These are phyloP conservation scores for Candida railenensis DNA, from an alignment of 805 yeast species.

Conservation along the genomic window DNA sequence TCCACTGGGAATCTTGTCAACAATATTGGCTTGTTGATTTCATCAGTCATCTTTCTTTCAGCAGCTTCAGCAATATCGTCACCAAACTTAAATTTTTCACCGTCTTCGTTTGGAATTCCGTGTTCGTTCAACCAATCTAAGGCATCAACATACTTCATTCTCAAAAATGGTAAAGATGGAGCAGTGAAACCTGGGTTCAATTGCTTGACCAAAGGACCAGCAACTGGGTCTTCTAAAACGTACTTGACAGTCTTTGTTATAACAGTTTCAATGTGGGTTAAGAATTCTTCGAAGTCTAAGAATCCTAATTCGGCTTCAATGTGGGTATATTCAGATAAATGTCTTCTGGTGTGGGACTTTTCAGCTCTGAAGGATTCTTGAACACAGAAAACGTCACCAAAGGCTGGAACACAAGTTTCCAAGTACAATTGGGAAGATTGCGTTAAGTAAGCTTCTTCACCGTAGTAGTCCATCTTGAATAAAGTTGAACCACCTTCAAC, in stretches of 20 bases:
- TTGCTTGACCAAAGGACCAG: slow-evolving; percentile 86
- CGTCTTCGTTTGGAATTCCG: slow-evolving; percentile 92
- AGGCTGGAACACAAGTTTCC: slow-evolving; percentile 93
- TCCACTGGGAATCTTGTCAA: slow-evolving; percentile 94
- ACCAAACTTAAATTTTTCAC: slow-evolving; percentile 89
- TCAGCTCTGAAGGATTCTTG: slow-evolving; percentile 99
- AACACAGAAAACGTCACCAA: slow-evolving; percentile 96
- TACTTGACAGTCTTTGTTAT: slow-evolving; percentile 68
- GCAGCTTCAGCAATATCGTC: slow-evolving; percentile 99
- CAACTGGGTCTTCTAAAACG: slow-evolving; percentile 84
- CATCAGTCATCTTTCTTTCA: slow-evolving; percentile 97
- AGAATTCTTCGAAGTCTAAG: slow-evolving; percentile 80
- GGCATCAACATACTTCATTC: slow-evolving; percentile 90
- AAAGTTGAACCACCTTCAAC: slow-evolving; percentile 99
- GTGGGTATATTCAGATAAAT: slow-evolving; percentile 94
- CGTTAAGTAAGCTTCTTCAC: slow-evolving; percentile 93
- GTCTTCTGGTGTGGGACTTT: slow-evolving; percentile 98
- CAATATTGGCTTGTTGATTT: slow-evolving; percentile 88
- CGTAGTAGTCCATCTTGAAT: slow-evolving; percentile 90
- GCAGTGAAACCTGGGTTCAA: slow-evolving; percentile 88
- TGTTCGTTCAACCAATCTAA: slow-evolving; percentile 96
- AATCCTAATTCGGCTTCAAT: slow-evolving; percentile 93
- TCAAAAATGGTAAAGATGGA: slow-evolving; percentile 83
- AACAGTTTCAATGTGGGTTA: slow-evolving; percentile 79
- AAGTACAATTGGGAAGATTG: slow-evolving; percentile 96